Percentiles rank a stretch among this genome's conserved stretches.
phyloP scores from a whole-genome alignment of 2,329 filamentous ascomycete genomes.

The Clonostachys chloroleuca region DNA sequence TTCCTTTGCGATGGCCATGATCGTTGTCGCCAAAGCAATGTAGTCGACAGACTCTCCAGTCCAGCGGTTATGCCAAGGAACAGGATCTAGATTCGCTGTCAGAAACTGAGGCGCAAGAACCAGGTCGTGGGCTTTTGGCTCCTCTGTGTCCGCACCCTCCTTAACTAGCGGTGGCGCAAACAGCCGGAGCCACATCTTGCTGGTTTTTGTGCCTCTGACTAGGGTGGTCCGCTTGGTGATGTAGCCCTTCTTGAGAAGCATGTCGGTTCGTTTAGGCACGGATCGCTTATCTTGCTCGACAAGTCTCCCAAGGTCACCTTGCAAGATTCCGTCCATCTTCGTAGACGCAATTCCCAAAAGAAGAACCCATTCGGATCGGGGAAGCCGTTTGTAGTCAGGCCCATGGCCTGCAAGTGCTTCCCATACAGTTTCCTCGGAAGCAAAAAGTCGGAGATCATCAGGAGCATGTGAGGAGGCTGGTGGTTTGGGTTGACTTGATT shows the following conservation, averaged over 20 bases:
- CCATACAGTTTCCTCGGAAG: constrained; percentile 55
- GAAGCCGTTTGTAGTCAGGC: constrained; percentile 53
- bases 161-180: constrained; percentile 41
- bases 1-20: constrained; percentile 51
- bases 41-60: constrained; percentile 55
- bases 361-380: constrained; percentile 54
- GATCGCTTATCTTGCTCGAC: constrained; percentile 61
- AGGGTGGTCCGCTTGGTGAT: constrained; percentile 57
- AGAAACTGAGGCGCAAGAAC: constrained; percentile 20
- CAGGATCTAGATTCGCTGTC: constrained; percentile 42
- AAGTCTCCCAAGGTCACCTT: constrained; percentile 53
- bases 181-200: constrained; percentile 55
- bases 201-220: constrained; percentile 55
- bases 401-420: constrained; percentile 54
- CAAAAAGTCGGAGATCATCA: constrained; percentile 28
- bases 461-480: not conserved
- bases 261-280: constrained; percentile 56
- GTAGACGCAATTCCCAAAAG: constrained; percentile 53
- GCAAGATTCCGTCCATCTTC: constrained; percentile 50
- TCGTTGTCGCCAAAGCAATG: constrained; percentile 49
- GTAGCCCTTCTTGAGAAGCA: constrained; percentile 55
- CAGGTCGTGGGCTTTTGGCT: not conserved
- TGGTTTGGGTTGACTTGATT: too few relatives aligned
- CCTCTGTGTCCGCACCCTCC: not conserved
- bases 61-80: constrained; percentile 53